phyloP scores from a whole-genome alignment of 345 rosid genomes.

The Euphorbia pulcherrima region DNA sequence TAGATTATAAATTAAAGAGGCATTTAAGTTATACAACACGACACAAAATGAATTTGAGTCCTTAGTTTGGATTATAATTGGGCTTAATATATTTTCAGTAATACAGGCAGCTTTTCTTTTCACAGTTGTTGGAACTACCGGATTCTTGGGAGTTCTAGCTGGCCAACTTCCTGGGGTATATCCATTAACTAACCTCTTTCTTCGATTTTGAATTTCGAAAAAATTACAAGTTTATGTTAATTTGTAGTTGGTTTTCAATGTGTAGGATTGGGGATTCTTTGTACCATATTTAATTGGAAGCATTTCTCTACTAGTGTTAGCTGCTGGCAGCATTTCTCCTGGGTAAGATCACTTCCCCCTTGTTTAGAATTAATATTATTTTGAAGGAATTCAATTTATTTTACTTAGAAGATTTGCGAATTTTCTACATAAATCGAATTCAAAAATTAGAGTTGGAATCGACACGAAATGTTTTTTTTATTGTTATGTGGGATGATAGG shows the following conservation, averaged over 20 bases:
- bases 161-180: slow-evolving; percentile 95
- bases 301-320: slow-evolving; percentile 78
- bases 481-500: slow-evolving; percentile 25
- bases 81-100: slow-evolving; percentile 33
- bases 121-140: slow-evolving; percentile 83
- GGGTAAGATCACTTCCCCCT: slow-evolving; percentile 59
- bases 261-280: slow-evolving; percentile 97
- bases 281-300: slow-evolving; percentile 88
- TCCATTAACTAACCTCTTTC: neutral
- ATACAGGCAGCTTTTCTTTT: slow-evolving; percentile 93
- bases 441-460: no score
- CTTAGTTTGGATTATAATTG: no score
- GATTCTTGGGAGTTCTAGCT: slow-evolving; percentile 71
- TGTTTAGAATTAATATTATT: no score
- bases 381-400: no score
- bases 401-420: no score
- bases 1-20: no score
- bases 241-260: neutral
- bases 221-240: neutral
- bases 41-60: no score
- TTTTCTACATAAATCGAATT: no score
- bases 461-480: neutral
- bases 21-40: no score
- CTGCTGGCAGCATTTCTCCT: slow-evolving; percentile 77
- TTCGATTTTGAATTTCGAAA: neutral